These are phyloP conservation scores for Phytophthora tentaculata DNA, from an alignment of 352 stramenopile species.

Conservation along the genomic window DNA sequence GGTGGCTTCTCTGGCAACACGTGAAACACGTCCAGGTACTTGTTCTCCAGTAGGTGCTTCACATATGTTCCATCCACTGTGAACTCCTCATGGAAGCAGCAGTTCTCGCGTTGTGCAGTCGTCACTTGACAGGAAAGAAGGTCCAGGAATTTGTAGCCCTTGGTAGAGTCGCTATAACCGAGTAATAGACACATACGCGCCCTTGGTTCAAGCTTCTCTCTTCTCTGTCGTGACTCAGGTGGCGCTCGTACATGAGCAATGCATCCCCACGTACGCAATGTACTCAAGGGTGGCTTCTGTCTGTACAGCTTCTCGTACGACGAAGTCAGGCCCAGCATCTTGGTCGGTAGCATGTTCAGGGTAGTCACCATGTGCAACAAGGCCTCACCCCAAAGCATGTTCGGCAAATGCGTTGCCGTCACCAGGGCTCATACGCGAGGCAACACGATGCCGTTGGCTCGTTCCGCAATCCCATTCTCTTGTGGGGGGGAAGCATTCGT, in stretches of 20 bases:
- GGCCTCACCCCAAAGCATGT: neutral
- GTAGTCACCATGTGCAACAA: neutral
- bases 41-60: conserved; percentile 12
- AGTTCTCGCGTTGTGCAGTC: neutral
- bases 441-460: neutral
- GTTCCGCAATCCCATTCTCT: neutral
- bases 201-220: neutral
- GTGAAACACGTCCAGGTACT: neutral
- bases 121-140: neutral
- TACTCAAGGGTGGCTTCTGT: neutral
- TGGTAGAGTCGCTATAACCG: neutral
- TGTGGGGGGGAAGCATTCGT: neutral
- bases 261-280: neutral
- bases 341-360: neutral
- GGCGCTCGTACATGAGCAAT: neutral
- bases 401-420: neutral
- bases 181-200: neutral
- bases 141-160: neutral
- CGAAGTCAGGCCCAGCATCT: neutral
- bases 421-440: neutral
- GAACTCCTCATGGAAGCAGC: conserved; percentile 9
- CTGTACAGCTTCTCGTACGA: neutral
- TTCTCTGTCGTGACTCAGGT: neutral
- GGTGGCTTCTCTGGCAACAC: neutral
- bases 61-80: conserved; percentile 9